Evolutionary conservation across 2,329 filamentous ascomycete species (phyloP), one percentile per base, ranked within the genome.

Genomic region (Elsinoe arachidis): DNA sequence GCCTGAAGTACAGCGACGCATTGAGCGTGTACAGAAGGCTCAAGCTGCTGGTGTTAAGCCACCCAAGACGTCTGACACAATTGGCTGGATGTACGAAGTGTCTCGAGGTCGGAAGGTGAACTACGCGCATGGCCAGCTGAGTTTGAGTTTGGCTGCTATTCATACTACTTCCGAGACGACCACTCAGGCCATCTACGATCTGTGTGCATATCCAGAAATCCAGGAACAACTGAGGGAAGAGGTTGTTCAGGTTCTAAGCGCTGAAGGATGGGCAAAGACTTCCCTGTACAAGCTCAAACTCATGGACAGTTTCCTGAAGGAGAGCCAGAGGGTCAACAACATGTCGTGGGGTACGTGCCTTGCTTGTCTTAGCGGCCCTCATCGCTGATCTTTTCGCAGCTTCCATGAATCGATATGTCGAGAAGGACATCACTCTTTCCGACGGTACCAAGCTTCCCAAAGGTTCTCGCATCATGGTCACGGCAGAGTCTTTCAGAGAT

Each of bases 261-360:
- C 63, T 54, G 59, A 65, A 17, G 65, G 67, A 15, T 68, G 64
- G 66, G 64, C 60, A 30, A 70, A 69, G 61, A 58, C 61, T 10
- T 58, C 63, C 2, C 56, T 70, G 17, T 64, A 64, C 12, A 63
- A 69, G 56, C 59, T 70, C 12, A 63, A 64, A 19, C 58, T 69
- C 15, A 61, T 71, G 49, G 69, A 71, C 58, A 69, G 66, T 59
- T 62, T 68, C 51, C 60, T 71, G 56, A 69, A 69, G 59, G 69
- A 71, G 56, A 62, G 61, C 1, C 67, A 69, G 58, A 58, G 69
- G 37, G 33, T 66, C 17, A 66, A 64, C 17, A 62, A 63, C 0
- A 57, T 63, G 3, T 33, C 30, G 2, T 41, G 54, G n/a, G 15
- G 65, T 67, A 61, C 62, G 63, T 60, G 4, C 3, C 9, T 14